Percentiles rank a stretch among this genome's conserved stretches.
phyloP scores from a whole-genome alignment of 2,329 filamentous ascomycete species.

The Meredithiella fracta region DNA sequence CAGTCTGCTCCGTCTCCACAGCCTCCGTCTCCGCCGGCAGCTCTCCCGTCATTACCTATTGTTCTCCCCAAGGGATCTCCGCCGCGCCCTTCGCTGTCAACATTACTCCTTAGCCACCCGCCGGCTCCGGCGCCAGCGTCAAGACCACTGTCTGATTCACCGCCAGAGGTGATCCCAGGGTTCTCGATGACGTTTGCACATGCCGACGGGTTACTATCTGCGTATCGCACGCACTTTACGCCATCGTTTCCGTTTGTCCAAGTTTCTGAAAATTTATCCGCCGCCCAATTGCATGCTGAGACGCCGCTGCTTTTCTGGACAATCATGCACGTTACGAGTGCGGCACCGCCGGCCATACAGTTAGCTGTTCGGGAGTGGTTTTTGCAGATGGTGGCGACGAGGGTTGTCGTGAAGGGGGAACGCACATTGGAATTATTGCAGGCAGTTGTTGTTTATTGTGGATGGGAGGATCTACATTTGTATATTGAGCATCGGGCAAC shows the following conservation, averaged over 20 bases:
- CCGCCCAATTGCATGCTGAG: conserved; percentile 20
- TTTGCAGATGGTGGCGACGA: conserved; percentile 22
- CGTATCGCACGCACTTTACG: conserved; percentile 22
- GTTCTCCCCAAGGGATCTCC: neutral
- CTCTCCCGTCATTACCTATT: neutral
- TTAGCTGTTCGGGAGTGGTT: conserved; percentile 23
- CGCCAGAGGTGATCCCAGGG: conserved; percentile 21
- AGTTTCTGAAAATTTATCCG: conserved; percentile 17
- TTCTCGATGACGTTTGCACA: conserved; percentile 22
- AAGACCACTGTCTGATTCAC: neutral
- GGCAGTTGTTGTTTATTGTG: conserved; percentile 23
- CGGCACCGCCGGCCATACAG: conserved; percentile 21
- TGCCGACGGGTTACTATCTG: conserved; percentile 20
- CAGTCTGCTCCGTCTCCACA: neutral
- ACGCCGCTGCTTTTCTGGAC: conserved; percentile 25
- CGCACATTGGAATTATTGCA: conserved; percentile 24
- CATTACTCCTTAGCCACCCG: conserved; percentile 22
- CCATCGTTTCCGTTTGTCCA: conserved; percentile 26
- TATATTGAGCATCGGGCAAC: conserved; percentile 24
- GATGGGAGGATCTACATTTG: conserved; percentile 26
- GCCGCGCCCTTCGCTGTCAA: conserved; percentile 5
- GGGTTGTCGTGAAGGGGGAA: conserved; percentile 24
- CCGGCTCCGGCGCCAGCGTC: conserved; percentile 20
- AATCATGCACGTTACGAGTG: conserved; percentile 22
- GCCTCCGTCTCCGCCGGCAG: conserved; percentile 1